Evolutionary conservation across 139 green algal species (phyloP), one percentile per base, ranked within the genome.

Genomic region (Eudorina sp.): DNA sequence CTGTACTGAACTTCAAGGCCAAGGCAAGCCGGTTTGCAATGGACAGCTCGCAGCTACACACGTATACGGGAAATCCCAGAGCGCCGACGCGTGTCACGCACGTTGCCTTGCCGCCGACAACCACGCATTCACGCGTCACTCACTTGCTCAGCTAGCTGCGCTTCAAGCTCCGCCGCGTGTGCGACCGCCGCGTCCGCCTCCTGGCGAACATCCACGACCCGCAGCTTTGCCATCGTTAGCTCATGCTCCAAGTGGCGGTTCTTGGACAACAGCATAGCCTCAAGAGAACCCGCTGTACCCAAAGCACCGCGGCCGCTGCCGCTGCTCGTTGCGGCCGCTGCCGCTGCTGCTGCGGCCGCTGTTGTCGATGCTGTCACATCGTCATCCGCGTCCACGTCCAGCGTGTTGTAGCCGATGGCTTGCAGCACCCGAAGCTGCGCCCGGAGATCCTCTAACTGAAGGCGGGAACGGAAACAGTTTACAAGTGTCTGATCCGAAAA

Each of bases 231-330:
- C 84, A 64, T 79, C 4, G 48, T 81, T 7, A 82, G 36, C 90
- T 98, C 92, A 90, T 99, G 97, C 93, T 99, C 97, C 89, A 99
- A 87, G 72, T 96, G 95, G 31, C 92, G 91, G 83, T 93, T 97
- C 79, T 99, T 99, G 5, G 91, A 83, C 86, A 99, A 85, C 74
- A 99, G 93, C 69, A 97, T 64, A 0, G 90, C 90, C 90, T 99
- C 96, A 80, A 99, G 81, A 0, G 91, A 93, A 1, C 92, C 91
- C 4, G 78, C 45, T 0, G 76, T 64, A 34, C 51, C 78, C 34
- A 41, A 19, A 0, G 34, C 62, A 5, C 64, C 62, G 69, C 43
- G 23, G 2, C 41, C 45, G 19, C 64, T 53, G n/a, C 29, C 85
- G 23, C n/a, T 43, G 43, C 25, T 18, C 73, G 45, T 40, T 11